Evolutionary conservation across 2,329 filamentous ascomycete species (phyloP).

Genomic region (Colletotrichum orbiculare): DNA sequence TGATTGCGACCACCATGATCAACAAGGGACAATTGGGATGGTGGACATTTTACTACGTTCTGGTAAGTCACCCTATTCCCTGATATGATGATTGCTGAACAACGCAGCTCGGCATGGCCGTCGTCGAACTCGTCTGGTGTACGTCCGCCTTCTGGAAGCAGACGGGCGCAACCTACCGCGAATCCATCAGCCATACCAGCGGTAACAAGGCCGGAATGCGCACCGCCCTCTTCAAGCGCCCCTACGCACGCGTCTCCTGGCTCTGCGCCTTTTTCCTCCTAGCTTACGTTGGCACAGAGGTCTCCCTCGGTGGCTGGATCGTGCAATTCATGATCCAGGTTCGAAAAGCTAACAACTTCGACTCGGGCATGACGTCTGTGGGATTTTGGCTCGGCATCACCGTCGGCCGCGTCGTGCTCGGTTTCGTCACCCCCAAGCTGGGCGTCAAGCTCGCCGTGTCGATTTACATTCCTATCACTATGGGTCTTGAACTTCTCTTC

Average conservation of each 20-base stretch:
- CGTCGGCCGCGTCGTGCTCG: conserved; percentile 74
- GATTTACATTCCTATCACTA: conserved; percentile 72
- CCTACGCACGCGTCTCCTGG: conserved; percentile 69
- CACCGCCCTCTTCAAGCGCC: conserved; percentile 54
- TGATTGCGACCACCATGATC: conserved; percentile 78
- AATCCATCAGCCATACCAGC: conserved; percentile 41
- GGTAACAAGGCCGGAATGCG: conserved; percentile 45
- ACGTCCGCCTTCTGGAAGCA: conserved; percentile 68
- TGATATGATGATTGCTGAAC: background rate
- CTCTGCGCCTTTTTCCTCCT: conserved; percentile 78
- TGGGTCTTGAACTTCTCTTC: conserved; percentile 77
- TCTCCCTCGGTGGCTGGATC: conserved; percentile 84
- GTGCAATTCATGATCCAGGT: conserved; percentile 85
- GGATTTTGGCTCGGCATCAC: conserved; percentile 87
- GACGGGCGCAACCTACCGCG: conserved; percentile 65
- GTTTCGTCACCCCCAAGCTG: conserved; percentile 77
- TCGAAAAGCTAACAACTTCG: conserved; percentile 73
- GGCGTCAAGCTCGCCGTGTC: conserved; percentile 75
- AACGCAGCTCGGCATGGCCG: conserved; percentile 62
- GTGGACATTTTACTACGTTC: conserved; percentile 81
- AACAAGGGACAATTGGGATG: conserved; percentile 70
- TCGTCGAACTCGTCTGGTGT: conserved; percentile 63
- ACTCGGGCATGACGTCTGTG: conserved; percentile 78
- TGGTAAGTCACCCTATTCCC: conserved; percentile 59
- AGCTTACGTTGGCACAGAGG: conserved; percentile 81